Conservation (phyloP, 169 alveolate genomes). For the Babesia ovis region DNA sequence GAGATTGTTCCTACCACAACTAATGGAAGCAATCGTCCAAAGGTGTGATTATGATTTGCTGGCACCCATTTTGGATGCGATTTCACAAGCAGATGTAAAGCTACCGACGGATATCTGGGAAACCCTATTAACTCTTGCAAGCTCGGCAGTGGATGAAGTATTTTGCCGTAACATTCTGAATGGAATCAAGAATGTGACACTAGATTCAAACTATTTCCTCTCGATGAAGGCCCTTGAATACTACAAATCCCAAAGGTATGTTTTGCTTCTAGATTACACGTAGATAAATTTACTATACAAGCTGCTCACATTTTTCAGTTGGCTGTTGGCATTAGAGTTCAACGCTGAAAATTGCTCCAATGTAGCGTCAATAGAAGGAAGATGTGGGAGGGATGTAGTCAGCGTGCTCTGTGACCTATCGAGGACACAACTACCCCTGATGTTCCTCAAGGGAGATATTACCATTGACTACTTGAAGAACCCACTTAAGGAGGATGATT, state of each 20-base stretch:
- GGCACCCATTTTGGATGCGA: slow-evolving; percentile 10
- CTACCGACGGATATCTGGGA: slow-evolving; percentile 61
- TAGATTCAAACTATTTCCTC: slow-evolving; percentile 38
- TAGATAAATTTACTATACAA: neutral
- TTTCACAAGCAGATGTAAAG: slow-evolving; percentile 4
- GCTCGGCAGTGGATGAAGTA: slow-evolving; percentile 29
- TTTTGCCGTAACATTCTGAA: slow-evolving; percentile 28
- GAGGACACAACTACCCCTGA: slow-evolving; percentile 47
- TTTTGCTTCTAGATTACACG: too few species aligned
- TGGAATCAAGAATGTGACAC: slow-evolving; percentile 5
- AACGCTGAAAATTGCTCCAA: slow-evolving; percentile 35
- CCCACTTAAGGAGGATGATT: slow-evolving; percentile 74
- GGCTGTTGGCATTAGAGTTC: slow-evolving; percentile 33
- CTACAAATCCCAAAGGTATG: slow-evolving; percentile 52
- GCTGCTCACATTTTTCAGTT: neutral
- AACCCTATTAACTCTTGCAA: slow-evolving; percentile 13
- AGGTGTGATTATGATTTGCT: slow-evolving; percentile 16
- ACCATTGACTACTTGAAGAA: slow-evolving; percentile 62
- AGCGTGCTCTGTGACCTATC: slow-evolving; percentile 57
- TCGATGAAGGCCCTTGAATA: slow-evolving; percentile 34
- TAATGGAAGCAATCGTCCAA: slow-evolving; percentile 28
- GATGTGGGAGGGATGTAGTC: slow-evolving; percentile 40
- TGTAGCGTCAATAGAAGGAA: neutral
- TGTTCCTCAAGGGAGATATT: slow-evolving; percentile 58
- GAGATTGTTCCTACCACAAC: slow-evolving; percentile 58